phyloP scores from a whole-genome alignment of 257 asterid genomes.

The Ballota nigra region DNA sequence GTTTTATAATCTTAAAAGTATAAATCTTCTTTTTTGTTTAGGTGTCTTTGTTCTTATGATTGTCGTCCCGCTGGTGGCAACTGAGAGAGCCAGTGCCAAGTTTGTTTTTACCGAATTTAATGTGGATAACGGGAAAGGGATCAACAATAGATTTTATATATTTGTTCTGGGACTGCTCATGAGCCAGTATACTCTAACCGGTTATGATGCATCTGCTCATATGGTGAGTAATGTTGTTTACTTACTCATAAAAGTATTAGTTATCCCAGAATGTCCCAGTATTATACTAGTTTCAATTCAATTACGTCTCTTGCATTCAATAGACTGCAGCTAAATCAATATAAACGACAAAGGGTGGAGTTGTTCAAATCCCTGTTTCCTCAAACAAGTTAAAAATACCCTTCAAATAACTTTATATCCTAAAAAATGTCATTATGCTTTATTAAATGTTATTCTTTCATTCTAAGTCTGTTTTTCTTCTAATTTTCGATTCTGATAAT shows the following conservation, averaged over 20 bases:
- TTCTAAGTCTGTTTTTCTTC: not conserved
- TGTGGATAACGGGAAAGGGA: slow-evolving; percentile 68
- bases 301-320: not conserved
- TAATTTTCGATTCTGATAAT: not conserved
- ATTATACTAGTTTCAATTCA: not conserved
- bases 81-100: slow-evolving; percentile 69
- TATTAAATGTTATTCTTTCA: not conserved
- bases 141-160: slow-evolving; percentile 61
- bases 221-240: slow-evolving; percentile 57
- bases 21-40: slow-evolving; percentile 25
- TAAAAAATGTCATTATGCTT: not conserved
- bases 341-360: not conserved
- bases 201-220: slow-evolving; percentile 97
- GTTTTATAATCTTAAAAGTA: not conserved
- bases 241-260: not conserved
- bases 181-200: slow-evolving; percentile 90
- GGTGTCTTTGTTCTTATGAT: slow-evolving; percentile 96
- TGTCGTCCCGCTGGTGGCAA: slow-evolving; percentile 76
- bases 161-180: slow-evolving; percentile 87
- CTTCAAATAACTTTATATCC: not conserved
- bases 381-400: not conserved
- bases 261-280: not conserved
- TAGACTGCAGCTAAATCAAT: not conserved
- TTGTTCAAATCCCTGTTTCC: not conserved
- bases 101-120: slow-evolving; percentile 87